Evolutionary conservation across 192 early-diverging fungal genomes (phyloP), one percentile per base, ranked within the genome.

Genomic region (Spinellus fusiger): DNA sequence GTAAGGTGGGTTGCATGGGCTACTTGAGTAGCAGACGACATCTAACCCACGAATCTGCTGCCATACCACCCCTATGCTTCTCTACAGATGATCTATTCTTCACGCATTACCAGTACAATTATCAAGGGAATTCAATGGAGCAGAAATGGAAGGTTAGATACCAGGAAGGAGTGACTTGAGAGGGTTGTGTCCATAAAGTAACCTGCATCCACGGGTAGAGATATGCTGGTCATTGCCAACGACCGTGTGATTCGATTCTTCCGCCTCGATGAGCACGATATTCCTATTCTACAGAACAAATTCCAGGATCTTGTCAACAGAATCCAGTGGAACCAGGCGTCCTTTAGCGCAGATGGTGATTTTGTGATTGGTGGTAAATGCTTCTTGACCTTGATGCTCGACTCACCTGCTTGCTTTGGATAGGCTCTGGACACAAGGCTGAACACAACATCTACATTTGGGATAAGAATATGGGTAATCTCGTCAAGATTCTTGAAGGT

Each of bases 381-480:
- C 13, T 7, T 22, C 8, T 15, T n/a, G 16, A 44, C 27, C 22
- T 33, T 18, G 9, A 9, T 12, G n/a, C n/a, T n/a, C n/a, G n/a
- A n/a, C 33, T 4, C 9, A 1, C 5, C 23, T 20, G 13, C 35
- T 50, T 51, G 6, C 25, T 35, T n/a, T 34, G 28, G 26, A 27
- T 74, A 66, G 89, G 85, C 18, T 90, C 90, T 37, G 87, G 82
- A 34, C 89, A 89, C 60, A 90, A 88, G 61, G 86, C 93, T n/a
- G 79, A 85, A 32, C 94, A 98, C 68, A 90, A 96, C 56, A 93
- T 98, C 35, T 96, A 91, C 66, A 86, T 97, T 32, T 98, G 94
- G 94, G 91, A 99, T 69, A 86, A 84, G 59, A 74, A 79, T 18
- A 76, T 80, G 16, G 89, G 89, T 18, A 89, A 82, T 50, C 76